Evolutionary conservation across 192 early-diverging fungal species (phyloP).

Genomic region (Linnemannia hyalina): DNA sequence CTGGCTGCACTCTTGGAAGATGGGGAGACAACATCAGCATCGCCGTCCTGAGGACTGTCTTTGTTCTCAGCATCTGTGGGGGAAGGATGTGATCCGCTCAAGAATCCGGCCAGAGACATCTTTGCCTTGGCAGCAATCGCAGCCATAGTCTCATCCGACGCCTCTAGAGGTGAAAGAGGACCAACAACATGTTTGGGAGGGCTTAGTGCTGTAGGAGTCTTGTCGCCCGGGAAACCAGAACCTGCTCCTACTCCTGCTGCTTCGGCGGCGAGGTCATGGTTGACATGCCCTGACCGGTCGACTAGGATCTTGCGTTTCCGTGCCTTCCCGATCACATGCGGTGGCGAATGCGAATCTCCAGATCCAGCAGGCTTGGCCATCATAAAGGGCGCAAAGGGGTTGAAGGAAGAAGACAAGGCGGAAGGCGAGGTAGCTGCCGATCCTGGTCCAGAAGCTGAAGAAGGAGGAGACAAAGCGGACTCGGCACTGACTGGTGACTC

Average conservation of each 20-base stretch:
- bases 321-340: constrained; percentile 19
- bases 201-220: constrained; percentile 10
- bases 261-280: background rate
- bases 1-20: background rate
- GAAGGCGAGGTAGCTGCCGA: background rate
- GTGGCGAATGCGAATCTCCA: background rate
- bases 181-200: constrained; percentile 6
- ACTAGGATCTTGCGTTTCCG: constrained; percentile 40
- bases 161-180: background rate
- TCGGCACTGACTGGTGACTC: background rate
- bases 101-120: constrained; percentile 6
- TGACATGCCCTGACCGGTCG: constrained; percentile 19
- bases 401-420: background rate
- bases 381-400: constrained; percentile 25
- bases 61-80: background rate
- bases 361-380: constrained; percentile 4
- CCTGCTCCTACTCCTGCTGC: background rate
- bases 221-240: background rate
- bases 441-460: background rate
- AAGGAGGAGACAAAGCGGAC: background rate
- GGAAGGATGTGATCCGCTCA: background rate
- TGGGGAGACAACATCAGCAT: background rate
- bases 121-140: constrained; percentile 25
- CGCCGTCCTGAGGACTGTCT: background rate
- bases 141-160: constrained; percentile 4